Conservation (phyloP, 2,329 filamentous ascomycete species). For the Aschersonia sp. region DNA sequence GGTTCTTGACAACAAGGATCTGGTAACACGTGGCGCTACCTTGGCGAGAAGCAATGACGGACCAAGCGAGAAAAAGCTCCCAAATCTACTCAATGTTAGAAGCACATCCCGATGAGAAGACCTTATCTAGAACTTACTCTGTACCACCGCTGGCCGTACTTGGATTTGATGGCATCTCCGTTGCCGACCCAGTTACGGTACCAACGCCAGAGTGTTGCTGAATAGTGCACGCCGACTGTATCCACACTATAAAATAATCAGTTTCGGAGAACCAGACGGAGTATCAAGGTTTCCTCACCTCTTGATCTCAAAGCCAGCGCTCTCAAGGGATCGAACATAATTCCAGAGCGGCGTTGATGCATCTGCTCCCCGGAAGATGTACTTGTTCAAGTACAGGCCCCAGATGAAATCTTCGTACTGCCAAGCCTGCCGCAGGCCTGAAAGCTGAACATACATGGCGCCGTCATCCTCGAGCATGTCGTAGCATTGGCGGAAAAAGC, state of each 20-base stretch:
- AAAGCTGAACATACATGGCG: constrained; percentile 85
- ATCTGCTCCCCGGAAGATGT: constrained; percentile 90
- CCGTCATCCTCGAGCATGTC: constrained; percentile 93
- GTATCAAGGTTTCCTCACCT: constrained; percentile 12
- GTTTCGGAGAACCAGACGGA: neutral
- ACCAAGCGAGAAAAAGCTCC: constrained; percentile 83
- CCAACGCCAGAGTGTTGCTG: constrained; percentile 88
- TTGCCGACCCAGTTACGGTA: constrained; percentile 96
- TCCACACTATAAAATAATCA: constrained; percentile 38
- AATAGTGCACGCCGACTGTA: constrained; percentile 89
- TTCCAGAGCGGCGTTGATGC: constrained; percentile 80
- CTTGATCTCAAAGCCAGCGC: constrained; percentile 56
- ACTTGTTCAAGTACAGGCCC: constrained; percentile 98
- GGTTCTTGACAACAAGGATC: constrained; percentile 77
- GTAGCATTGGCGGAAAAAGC: constrained; percentile 71
- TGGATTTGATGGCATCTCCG: constrained; percentile 74
- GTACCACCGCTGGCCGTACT: constrained; percentile 88
- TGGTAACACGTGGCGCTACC: constrained; percentile 78
- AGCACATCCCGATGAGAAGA: neutral
- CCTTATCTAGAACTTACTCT: constrained; percentile 41
- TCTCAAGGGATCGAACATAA: constrained; percentile 69
- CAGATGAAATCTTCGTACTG: constrained; percentile 94
- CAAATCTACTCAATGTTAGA: constrained; percentile 49
- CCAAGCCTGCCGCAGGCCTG: constrained; percentile 80
- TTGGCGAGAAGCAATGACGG: constrained; percentile 72